phyloP scores from a whole-genome alignment of 1,284 basidiomycete genomes.

The Cutaneotrichosporon arboriforme region DNA sequence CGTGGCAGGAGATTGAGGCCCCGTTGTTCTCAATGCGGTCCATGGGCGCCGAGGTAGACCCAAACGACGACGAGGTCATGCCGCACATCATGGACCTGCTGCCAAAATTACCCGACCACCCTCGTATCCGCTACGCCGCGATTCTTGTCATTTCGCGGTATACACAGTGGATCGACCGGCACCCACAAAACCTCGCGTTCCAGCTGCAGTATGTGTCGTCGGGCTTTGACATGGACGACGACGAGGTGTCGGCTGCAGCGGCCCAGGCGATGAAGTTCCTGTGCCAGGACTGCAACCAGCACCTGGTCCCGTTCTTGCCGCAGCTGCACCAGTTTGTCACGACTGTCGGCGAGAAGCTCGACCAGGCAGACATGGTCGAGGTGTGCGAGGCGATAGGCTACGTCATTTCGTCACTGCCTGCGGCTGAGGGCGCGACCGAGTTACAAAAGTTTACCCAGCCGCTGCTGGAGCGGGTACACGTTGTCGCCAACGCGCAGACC shows the following conservation, averaged over 20 bases:
- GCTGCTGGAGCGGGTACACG: slow-evolving; percentile 50
- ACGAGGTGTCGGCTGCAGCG: slow-evolving; percentile 88
- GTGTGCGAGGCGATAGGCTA: slow-evolving; percentile 94
- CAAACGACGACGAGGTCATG: slow-evolving; percentile 73
- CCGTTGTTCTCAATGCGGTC: slow-evolving; percentile 96
- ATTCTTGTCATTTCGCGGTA: slow-evolving; percentile 93
- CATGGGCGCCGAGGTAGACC: slow-evolving; percentile 92
- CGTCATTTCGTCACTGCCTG: slow-evolving; percentile 85
- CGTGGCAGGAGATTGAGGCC: slow-evolving; percentile 97
- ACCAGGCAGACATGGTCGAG: slow-evolving; percentile 80
- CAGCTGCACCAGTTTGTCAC: slow-evolving; percentile 85
- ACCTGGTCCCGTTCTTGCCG: slow-evolving; percentile 84
- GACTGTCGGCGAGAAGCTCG: slow-evolving; percentile 67
- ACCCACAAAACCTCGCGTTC: slow-evolving; percentile 79
- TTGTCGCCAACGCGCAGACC: slow-evolving; percentile 29
- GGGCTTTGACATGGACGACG: slow-evolving; percentile 73
- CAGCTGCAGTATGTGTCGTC: slow-evolving; percentile 87
- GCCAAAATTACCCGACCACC: slow-evolving; percentile 82
- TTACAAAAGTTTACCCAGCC: slow-evolving; percentile 73
- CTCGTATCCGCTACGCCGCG: slow-evolving; percentile 89
- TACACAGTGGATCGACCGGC: slow-evolving; percentile 90
- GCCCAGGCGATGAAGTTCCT: slow-evolving; percentile 95
- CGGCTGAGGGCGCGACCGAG: slow-evolving; percentile 72
- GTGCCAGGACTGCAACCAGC: slow-evolving; percentile 94
- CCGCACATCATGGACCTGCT: slow-evolving; percentile 95